These are phyloP conservation scores for Lecanosticta acicola DNA, from an alignment of 2,329 filamentous ascomycete genomes.

Conservation along the genomic window DNA sequence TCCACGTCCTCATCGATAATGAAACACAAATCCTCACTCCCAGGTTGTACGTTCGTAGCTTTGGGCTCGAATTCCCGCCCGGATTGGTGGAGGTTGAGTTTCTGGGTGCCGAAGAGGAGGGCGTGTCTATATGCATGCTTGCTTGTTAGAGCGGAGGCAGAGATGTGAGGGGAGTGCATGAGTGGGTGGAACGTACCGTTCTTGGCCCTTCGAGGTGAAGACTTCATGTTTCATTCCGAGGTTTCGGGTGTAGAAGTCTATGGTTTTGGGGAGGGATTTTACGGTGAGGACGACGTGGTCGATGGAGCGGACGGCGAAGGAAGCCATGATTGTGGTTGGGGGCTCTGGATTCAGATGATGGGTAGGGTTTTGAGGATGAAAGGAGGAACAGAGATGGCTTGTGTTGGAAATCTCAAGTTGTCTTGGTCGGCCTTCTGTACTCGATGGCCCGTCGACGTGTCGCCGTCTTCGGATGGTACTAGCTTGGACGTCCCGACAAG, in stretches of 20 bases:
- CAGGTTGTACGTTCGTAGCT: constrained; percentile 43
- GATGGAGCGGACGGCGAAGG: constrained; percentile 39
- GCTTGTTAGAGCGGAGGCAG: constrained; percentile 18
- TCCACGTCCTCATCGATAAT: constrained; percentile 49
- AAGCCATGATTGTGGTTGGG: constrained; percentile 17
- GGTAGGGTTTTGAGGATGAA: no score
- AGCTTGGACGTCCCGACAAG: no score
- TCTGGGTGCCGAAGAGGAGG: constrained; percentile 53
- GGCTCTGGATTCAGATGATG: no score
- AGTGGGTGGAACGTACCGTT: constrained; percentile 16
- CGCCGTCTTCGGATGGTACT: no score
- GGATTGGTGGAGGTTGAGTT: constrained; percentile 54
- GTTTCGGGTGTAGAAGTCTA: constrained; percentile 51
- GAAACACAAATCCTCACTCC: constrained; percentile 57
- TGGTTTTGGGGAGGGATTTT: constrained; percentile 44
- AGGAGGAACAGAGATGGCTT: no score
- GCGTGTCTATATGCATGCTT: constrained; percentile 41
- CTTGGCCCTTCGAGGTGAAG: constrained; percentile 40
- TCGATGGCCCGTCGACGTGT: no score
- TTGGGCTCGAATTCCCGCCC: constrained; percentile 58
- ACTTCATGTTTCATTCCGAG: constrained; percentile 54
- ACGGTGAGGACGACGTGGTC: constrained; percentile 60
- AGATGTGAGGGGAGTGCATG: not conserved
- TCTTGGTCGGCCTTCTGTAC: no score
- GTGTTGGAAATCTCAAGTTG: no score